Evolutionary conservation across 306 rosid species (phyloP).

Genomic region (Acmispon strigosus): DNA sequence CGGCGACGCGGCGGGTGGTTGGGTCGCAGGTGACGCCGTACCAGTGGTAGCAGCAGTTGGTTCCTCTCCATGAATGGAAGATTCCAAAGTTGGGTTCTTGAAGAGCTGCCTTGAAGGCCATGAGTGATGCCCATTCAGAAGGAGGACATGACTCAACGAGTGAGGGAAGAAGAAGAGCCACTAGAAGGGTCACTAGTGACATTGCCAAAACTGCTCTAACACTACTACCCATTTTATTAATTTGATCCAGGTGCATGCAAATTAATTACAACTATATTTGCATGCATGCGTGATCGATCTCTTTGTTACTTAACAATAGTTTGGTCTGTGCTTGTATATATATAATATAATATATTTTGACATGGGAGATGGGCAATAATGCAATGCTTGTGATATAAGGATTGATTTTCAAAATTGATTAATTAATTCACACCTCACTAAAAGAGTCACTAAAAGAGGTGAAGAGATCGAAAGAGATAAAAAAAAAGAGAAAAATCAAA

Average conservation of each 20-base stretch:
- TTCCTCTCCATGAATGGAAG: slow-evolving; percentile 77
- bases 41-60: slow-evolving; percentile 76
- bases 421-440: too few relatives aligned
- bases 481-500: too few relatives aligned
- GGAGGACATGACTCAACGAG: slow-evolving; percentile 41
- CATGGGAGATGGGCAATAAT: too few relatives aligned
- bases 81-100: slow-evolving; percentile 49
- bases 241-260: neutral
- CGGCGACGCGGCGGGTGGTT: slow-evolving; percentile 44
- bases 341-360: too few relatives aligned
- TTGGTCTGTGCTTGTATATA: neutral
- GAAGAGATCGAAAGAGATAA: too few relatives aligned
- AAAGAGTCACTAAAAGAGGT: too few relatives aligned
- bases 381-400: too few relatives aligned
- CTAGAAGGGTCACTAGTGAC: neutral
- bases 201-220: neutral
- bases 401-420: too few relatives aligned
- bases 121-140: slow-evolving; percentile 59
- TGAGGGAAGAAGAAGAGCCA: neutral
- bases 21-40: slow-evolving; percentile 70
- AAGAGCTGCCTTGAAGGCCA: slow-evolving; percentile 57
- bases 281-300: too few relatives aligned
- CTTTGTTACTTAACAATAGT: neutral
- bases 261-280: neutral
- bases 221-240: neutral